Percentiles rank a stretch among this genome's conserved stretches.
These are phyloP conservation scores for Thelonectria olida DNA, from an alignment of 2,329 filamentous ascomycete species.

Conservation along the genomic window DNA sequence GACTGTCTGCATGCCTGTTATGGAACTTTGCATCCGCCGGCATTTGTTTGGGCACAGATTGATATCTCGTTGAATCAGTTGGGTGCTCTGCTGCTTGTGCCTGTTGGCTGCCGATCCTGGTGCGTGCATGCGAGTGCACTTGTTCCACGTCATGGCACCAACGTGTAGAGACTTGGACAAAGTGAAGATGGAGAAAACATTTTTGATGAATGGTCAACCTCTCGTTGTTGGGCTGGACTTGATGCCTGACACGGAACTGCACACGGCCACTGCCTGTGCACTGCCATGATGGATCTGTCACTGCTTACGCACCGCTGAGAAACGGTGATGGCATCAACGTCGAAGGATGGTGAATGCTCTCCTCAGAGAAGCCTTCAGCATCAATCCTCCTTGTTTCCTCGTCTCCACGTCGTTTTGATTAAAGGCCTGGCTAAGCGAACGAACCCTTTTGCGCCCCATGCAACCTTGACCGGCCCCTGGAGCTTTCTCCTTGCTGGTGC, in stretches of 20 bases:
- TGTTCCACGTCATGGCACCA: constrained; percentile 17
- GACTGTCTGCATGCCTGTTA: constrained; percentile 7
- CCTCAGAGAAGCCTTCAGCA: too few relatives aligned
- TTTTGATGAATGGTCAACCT: not conserved
- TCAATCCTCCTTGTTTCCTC: not conserved
- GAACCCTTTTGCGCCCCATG: constrained; percentile 16
- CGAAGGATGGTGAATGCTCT: not conserved
- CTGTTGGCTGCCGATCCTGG: constrained; percentile 10
- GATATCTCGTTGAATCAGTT: too few relatives aligned
- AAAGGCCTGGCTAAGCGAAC: constrained; percentile 19
- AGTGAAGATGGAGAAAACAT: too few relatives aligned
- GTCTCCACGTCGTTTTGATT: constrained; percentile 18
- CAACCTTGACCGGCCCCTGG: not conserved
- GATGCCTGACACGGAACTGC: not conserved
- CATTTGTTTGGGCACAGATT: not conserved
- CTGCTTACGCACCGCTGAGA: not conserved
- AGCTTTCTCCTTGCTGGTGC: constrained; percentile 12
- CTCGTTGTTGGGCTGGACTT: not conserved
- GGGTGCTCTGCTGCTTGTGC: not conserved
- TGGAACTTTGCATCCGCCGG: not conserved
- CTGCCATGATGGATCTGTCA: not conserved
- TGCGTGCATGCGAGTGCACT: constrained; percentile 8
- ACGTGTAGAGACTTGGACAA: not conserved
- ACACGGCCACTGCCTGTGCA: not conserved
- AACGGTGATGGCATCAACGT: not conserved